phyloP scores from a whole-genome alignment of 371 early-diverging fungal genomes.

The Syncephalis plumigaleata region DNA sequence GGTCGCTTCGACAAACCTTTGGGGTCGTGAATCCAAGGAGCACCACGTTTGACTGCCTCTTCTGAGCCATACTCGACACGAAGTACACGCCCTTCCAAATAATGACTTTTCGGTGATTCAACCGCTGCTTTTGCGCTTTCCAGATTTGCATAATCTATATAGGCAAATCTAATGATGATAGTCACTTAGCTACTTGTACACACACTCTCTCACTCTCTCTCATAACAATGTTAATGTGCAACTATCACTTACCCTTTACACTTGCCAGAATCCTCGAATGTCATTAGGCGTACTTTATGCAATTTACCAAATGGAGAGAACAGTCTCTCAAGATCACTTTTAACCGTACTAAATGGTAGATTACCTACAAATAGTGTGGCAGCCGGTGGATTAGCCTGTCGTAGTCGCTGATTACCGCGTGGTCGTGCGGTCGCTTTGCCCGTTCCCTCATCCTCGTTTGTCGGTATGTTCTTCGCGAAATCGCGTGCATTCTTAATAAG shows the following conservation, averaged over 20 bases:
- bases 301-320: conserved; percentile 47
- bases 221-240: no score
- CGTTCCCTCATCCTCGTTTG: conserved; percentile 7
- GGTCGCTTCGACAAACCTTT: no score
- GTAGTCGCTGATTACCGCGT: conserved; percentile 1
- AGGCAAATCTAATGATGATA: conserved; percentile 24
- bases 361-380: conserved; percentile 73
- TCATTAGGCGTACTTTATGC: conserved; percentile 42
- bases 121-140: conserved; percentile 44
- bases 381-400: conserved; percentile 37
- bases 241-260: conserved; percentile 39
- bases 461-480: conserved; percentile 8
- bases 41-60: conserved; percentile 16
- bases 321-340: conserved; percentile 31
- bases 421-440: conserved; percentile 2
- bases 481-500: conserved; percentile 36
- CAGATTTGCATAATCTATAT: conserved; percentile 39
- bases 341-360: conserved; percentile 46
- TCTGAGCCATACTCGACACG: conserved; percentile 30
- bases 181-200: not conserved
- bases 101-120: conserved; percentile 26
- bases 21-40: not conserved
- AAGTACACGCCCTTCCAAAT: conserved; percentile 18
- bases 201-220: no score
- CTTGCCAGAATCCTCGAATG: conserved; percentile 56